A percentile compares a stretch with the other conserved stretches of the same genome.
phyloP scores from a whole-genome alignment of 2,329 filamentous ascomycete species.

The Sphaerulina populicola region DNA sequence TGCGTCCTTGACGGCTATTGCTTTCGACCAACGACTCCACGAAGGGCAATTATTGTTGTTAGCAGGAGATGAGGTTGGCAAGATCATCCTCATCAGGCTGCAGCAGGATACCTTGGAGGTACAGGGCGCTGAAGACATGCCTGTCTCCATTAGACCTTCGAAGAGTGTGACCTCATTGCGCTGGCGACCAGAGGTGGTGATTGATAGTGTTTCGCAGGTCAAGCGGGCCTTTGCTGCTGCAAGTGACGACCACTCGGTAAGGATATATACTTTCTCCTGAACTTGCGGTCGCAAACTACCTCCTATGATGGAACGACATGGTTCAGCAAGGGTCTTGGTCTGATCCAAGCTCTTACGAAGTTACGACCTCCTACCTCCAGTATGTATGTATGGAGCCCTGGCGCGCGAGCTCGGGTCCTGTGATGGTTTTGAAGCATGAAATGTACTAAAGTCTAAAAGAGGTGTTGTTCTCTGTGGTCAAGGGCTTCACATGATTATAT shows the following conservation, averaged over 20 bases:
- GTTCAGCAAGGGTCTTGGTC: not conserved
- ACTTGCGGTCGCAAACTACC: not conserved
- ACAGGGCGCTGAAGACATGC: conserved; percentile 7
- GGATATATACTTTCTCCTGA: conserved; percentile 22
- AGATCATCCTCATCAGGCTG: conserved; percentile 17
- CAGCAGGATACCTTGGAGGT: conserved; percentile 11
- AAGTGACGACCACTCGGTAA: conserved; percentile 37
- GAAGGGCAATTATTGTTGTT: conserved; percentile 16
- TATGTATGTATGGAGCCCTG: too few species aligned
- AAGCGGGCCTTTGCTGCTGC: conserved; percentile 31
- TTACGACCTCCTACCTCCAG: too few species aligned
- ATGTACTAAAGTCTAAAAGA: too few species aligned
- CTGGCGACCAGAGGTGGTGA: conserved; percentile 24
- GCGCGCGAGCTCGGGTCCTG: too few species aligned
- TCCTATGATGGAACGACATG: not conserved
- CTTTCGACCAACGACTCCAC: conserved; percentile 19
- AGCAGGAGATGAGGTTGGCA: conserved; percentile 28
- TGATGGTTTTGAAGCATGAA: too few species aligned
- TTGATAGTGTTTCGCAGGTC: not conserved
- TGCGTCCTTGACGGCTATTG: conserved; percentile 31
- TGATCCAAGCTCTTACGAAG: too few species aligned
- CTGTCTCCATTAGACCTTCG: conserved; percentile 17
- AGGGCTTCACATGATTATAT: too few species aligned
- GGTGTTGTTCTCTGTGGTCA: too few species aligned
- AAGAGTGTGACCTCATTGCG: conserved; percentile 26